phyloP scores from a whole-genome alignment of 2,329 filamentous ascomycete species.

The Akanthomyces dipterigenus region DNA sequence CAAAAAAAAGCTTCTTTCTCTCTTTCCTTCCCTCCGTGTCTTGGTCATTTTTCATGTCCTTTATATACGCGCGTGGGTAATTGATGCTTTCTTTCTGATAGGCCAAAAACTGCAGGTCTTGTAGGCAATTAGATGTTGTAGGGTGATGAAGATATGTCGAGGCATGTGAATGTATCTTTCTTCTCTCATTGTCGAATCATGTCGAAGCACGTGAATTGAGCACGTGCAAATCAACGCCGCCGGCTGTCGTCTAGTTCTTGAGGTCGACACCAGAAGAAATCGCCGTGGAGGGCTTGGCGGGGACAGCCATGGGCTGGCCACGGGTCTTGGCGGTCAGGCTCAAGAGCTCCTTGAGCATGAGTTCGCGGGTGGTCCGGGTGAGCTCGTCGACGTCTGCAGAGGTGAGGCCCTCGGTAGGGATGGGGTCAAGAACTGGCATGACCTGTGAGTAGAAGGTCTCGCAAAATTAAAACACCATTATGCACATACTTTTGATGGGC shows the following conservation, averaged over 20 bases:
- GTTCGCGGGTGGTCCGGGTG: slow-evolving; percentile 58
- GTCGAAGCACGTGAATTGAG: neutral
- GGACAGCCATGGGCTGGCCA: slow-evolving; percentile 30
- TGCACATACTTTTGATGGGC: slow-evolving; percentile 61
- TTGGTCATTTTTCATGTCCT: neutral
- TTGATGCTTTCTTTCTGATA: neutral
- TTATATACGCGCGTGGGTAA: neutral
- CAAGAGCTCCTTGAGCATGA: slow-evolving; percentile 66
- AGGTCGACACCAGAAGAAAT: slow-evolving; percentile 23
- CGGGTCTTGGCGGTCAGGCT: slow-evolving; percentile 45
- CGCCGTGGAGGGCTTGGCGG: slow-evolving; percentile 19
- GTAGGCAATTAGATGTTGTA: neutral
- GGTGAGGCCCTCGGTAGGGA: slow-evolving; percentile 67
- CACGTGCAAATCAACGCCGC: neutral
- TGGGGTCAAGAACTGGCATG: slow-evolving; percentile 65
- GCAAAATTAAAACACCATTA: neutral
- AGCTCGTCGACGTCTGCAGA: slow-evolving; percentile 72
- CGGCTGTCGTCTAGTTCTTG: slow-evolving; percentile 3
- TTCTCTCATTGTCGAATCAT: neutral
- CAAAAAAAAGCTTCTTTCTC: neutral
- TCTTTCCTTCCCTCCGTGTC: neutral
- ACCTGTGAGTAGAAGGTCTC: neutral
- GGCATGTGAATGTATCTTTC: neutral
- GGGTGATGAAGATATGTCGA: neutral
- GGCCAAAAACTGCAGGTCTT: neutral